These are phyloP conservation scores for Acer yangbiense DNA, from an alignment of 345 rosid genomes.

Conservation along the genomic window DNA sequence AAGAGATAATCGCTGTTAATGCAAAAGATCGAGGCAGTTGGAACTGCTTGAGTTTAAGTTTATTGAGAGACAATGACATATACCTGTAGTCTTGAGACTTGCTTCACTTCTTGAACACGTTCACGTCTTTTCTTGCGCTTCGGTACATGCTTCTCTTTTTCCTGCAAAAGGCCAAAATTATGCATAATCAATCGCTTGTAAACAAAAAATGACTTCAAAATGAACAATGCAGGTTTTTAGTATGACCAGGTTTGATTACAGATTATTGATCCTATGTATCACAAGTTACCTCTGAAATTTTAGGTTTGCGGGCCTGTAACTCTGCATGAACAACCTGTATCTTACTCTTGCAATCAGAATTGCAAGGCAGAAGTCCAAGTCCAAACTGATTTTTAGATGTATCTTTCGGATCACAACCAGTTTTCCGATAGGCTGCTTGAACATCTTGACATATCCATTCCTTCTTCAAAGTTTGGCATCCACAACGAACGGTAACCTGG, in stretches of 20 bases:
- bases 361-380: slow-evolving; percentile 74
- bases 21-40: background rate
- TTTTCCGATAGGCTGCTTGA: slow-evolving; percentile 60
- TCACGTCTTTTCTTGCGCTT: slow-evolving; percentile 73
- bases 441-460: slow-evolving; percentile 89
- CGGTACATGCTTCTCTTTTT: slow-evolving; percentile 53
- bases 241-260: background rate
- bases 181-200: background rate
- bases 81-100: slow-evolving; percentile 59
- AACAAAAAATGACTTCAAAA: background rate
- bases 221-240: background rate
- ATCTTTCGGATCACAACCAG: slow-evolving; percentile 63
- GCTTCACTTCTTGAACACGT: slow-evolving; percentile 48
- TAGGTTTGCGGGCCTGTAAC: slow-evolving; percentile 65
- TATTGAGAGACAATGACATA: slow-evolving; percentile 19
- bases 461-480: slow-evolving; percentile 76
- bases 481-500: slow-evolving; percentile 82
- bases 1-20: slow-evolving; percentile 7
- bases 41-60: background rate
- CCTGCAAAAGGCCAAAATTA: slow-evolving; percentile 35
- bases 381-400: slow-evolving; percentile 71
- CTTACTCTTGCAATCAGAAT: slow-evolving; percentile 70
- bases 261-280: background rate
- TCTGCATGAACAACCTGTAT: slow-evolving; percentile 51
- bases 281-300: slow-evolving; percentile 58